Base-by-base conservation (phyloP, 2,329 filamentous ascomycete species). In the Gaeumannomyces sp. region DNA sequence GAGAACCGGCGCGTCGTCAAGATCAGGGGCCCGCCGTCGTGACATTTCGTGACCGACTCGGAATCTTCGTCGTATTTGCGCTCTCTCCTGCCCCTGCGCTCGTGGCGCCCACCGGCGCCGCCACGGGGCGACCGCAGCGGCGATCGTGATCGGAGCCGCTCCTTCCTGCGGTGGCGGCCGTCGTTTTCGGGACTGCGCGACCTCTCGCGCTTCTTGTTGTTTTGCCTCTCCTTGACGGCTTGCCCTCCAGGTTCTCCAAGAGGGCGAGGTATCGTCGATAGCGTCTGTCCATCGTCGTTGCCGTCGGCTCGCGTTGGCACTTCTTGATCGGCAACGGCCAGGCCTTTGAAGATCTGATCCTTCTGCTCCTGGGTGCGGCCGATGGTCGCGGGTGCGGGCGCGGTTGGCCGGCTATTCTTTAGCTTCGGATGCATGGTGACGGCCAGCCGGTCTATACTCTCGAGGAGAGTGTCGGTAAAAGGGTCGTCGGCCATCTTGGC, bases 211-310 rank as follows among this genome's bases (percentile, higher is more conserved):
- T 66, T 67, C 33, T 29, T 35, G 22, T n/a, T 57, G 74, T 79
- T 25, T 73, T 71, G 38, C 73, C 71, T 79, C 68, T 73, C 72
- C 61, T 73, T 71, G 60, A 72, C 68, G 53, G 81, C 79, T 90
- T 92, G 10, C 85, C 84, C 67, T 93, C 93, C 56, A 98, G 78
- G 0, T 88, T 90, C 75, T 98, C 95, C n/a, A 99, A 77, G 71
- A 96, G 83, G 0, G 93, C 93, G 71, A 99, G 87, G 95, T 97
- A 76, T 99, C 93, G 72, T 98, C 95, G 72, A 97, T 89, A 27
- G 87, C 90, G 73, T 91, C 90, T 1, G 79, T 66, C 79, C 80
- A 59, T 75, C 73, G 60, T 75, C 73, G 11, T 71, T 71, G 63
- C 13, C 64, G 27, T 59, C 57, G 57, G 22, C 3, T 16, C 29